Conservation (phyloP, 441 rosid species). For the Euphorbia corollata region DNA sequence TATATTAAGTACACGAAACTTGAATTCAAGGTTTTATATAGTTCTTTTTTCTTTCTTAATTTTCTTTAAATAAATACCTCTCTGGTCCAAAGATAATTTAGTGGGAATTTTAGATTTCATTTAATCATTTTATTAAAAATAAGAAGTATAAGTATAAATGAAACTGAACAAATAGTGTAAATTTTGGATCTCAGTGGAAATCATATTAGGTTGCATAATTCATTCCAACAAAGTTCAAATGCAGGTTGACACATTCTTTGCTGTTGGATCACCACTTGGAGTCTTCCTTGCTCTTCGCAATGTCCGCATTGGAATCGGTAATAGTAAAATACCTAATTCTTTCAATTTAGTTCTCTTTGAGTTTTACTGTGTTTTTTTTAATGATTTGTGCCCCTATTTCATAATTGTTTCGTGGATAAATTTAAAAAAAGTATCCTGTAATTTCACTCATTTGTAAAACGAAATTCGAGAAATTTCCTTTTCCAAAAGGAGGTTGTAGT, state of each 20-base stretch:
- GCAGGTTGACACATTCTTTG: slow-evolving; percentile 93
- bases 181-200: neutral
- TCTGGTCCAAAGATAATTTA: neutral
- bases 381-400: neutral
- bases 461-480: too few relatives aligned
- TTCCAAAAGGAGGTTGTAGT: too few relatives aligned
- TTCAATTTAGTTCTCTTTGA: neutral
- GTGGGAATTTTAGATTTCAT: neutral
- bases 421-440: too few relatives aligned
- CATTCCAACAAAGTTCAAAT: slow-evolving; percentile 17
- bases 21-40: slow-evolving; percentile 62
- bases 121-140: neutral
- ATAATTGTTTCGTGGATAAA: too few relatives aligned
- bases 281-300: slow-evolving; percentile 91
- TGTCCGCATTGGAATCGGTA: slow-evolving; percentile 83
- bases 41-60: neutral
- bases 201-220: neutral
- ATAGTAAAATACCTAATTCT: slow-evolving; percentile 7
- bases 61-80: neutral
- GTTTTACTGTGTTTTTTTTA: neutral
- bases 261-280: slow-evolving; percentile 98
- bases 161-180: neutral
- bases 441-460: too few relatives aligned
- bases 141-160: neutral
- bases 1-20: slow-evolving; percentile 78